phyloP scores from a whole-genome alignment of 2,329 filamentous ascomycete species.

The Orbilia ellipsospora region DNA sequence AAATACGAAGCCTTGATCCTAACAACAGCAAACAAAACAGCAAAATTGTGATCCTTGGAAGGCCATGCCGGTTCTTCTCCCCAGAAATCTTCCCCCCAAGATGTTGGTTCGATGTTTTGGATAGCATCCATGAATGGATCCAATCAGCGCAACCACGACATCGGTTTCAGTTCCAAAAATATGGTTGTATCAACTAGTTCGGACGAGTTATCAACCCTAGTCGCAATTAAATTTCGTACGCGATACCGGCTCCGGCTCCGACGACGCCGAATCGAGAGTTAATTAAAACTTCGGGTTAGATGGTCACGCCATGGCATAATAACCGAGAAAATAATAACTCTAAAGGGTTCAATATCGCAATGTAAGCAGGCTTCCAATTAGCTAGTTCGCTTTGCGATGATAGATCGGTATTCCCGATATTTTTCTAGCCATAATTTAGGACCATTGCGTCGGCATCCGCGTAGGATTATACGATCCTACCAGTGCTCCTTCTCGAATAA shows the following conservation, averaged over 20 bases:
- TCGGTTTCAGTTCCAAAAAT: constrained; percentile 8
- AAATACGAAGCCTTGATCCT: too few species aligned
- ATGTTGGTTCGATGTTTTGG: too few species aligned
- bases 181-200: not conserved
- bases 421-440: too few species aligned
- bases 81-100: too few species aligned
- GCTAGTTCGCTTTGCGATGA: not conserved
- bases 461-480: constrained; percentile 1
- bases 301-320: not conserved
- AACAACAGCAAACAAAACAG: too few species aligned
- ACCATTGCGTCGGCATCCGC: too few species aligned
- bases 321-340: not conserved
- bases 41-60: too few species aligned
- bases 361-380: not conserved
- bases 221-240: constrained; percentile 2
- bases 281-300: not conserved
- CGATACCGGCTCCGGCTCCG: not conserved
- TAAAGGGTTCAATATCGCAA: too few species aligned
- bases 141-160: constrained; percentile 3
- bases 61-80: too few species aligned
- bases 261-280: not conserved
- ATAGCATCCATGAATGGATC: too few species aligned
- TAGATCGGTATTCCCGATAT: constrained; percentile 5
- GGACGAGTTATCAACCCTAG: not conserved
- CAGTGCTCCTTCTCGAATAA: constrained; percentile 13